A percentile compares a stretch with the other conserved stretches of the same genome.
These are phyloP conservation scores for Penicillium frequentans DNA, from an alignment of 2,329 filamentous ascomycete genomes.

Conservation along the genomic window DNA sequence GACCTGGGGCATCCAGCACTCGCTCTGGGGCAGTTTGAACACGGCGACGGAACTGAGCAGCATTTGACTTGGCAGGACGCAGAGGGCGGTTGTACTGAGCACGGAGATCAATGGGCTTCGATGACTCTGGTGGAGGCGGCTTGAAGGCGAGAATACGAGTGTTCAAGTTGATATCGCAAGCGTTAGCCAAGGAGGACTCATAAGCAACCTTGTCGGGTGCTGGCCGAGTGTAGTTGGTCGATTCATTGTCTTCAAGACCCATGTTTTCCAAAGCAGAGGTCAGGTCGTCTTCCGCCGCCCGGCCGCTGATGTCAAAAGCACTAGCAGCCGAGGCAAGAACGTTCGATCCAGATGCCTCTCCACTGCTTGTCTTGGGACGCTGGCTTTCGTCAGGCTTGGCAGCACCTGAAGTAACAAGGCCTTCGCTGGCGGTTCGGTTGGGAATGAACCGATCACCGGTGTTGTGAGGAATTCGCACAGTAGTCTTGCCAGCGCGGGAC, in stretches of 20 bases:
- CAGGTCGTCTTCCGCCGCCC: constrained; percentile 69
- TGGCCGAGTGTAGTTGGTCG: constrained; percentile 68
- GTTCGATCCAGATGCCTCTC: constrained; percentile 73
- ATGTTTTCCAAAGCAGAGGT: constrained; percentile 77
- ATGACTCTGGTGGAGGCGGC: constrained; percentile 95
- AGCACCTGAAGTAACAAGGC: constrained; percentile 75
- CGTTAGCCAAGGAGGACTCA: constrained; percentile 84
- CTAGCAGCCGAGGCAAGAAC: constrained; percentile 73
- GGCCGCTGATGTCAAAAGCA: constrained; percentile 63
- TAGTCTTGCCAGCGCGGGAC: constrained; percentile 65
- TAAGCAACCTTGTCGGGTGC: constrained; percentile 88
- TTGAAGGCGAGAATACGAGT: constrained; percentile 98
- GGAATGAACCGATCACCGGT: constrained; percentile 92
- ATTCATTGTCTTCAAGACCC: constrained; percentile 72
- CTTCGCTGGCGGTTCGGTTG: constrained; percentile 86
- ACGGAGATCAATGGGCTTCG: constrained; percentile 94
- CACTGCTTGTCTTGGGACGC: constrained; percentile 68
- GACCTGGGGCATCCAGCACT: constrained; percentile 90
- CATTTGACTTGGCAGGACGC: constrained; percentile 69
- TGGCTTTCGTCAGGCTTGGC: constrained; percentile 81
- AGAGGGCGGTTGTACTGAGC: constrained; percentile 97
- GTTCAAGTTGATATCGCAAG: constrained; percentile 89
- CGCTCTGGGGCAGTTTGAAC: constrained; percentile 94
- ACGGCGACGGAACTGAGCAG: constrained; percentile 85
- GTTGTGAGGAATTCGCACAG: constrained; percentile 66